Percentiles rank a stretch among this genome's conserved stretches.
Conservation (phyloP, 129 eudicot species). For the Daucus carota region DNA sequence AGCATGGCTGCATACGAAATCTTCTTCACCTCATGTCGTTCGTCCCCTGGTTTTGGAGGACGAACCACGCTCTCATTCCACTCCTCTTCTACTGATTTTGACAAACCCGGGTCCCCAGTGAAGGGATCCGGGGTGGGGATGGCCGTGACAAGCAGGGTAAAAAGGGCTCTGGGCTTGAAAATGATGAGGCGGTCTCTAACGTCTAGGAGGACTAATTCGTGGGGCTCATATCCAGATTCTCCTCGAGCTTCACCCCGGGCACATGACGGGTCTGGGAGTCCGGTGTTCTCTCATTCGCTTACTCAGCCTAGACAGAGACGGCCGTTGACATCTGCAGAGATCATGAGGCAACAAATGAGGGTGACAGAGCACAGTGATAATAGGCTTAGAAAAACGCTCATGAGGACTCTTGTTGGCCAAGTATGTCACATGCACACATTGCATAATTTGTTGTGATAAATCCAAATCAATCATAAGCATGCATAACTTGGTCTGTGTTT, state of each 20-base stretch:
- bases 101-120: constrained; percentile 27
- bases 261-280: constrained; percentile 22
- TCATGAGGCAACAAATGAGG: constrained; percentile 87
- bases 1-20: constrained; percentile 78
- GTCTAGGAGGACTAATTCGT: constrained; percentile 50
- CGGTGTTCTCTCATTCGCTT: constrained; percentile 30
- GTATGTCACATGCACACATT: constrained; percentile 21
- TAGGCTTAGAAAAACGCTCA: constrained; percentile 69
- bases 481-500: not conserved
- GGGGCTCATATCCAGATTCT: constrained; percentile 42
- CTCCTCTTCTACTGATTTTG: constrained; percentile 22
- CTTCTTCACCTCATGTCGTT: constrained; percentile 86
- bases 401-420: constrained; percentile 91
- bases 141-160: constrained; percentile 72
- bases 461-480: too few relatives aligned
- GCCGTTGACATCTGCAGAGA: constrained; percentile 82
- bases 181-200: constrained; percentile 41
- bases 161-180: constrained; percentile 75
- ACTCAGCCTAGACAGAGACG: constrained; percentile 35
- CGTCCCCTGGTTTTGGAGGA: constrained; percentile 94
- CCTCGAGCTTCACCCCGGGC: constrained; percentile 18
- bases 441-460: not conserved
- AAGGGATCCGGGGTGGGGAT: constrained; percentile 55
- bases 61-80: constrained; percentile 46
- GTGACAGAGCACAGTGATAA: constrained; percentile 74